A percentile compares a stretch with the other conserved stretches of the same genome.
Conservation (phyloP, 192 early-diverging fungal genomes). For the Linnemannia schmuckeri region DNA sequence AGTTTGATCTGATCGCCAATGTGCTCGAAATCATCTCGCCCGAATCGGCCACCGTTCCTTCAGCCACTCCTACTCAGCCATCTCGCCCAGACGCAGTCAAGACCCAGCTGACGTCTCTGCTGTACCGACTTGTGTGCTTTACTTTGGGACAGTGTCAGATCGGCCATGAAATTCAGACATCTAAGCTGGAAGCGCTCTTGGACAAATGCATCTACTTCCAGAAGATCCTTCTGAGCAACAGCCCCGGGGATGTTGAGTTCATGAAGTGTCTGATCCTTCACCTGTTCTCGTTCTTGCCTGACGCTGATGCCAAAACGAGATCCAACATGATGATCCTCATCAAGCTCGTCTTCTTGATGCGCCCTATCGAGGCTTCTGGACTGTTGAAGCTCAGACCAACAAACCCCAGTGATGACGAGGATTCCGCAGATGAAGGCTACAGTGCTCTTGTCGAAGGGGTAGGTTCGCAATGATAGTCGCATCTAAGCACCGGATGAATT, state of each 20-base stretch:
- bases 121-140: constrained; percentile 69
- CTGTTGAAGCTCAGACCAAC: constrained; percentile 52
- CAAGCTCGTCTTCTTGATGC: constrained; percentile 49
- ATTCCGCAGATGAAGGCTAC: constrained; percentile 48
- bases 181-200: constrained; percentile 57
- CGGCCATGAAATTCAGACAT: constrained; percentile 58
- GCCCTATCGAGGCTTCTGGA: constrained; percentile 41
- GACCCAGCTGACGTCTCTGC: constrained; percentile 42
- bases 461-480: neutral
- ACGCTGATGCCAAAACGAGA: constrained; percentile 56
- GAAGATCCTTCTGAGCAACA: constrained; percentile 67
- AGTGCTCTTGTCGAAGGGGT: constrained; percentile 53
- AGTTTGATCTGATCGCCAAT: constrained; percentile 62
- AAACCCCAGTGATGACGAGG: constrained; percentile 50
- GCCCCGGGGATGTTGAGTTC: constrained; percentile 74
- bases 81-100: constrained; percentile 51
- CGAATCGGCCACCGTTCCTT: constrained; percentile 27
- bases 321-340: constrained; percentile 64
- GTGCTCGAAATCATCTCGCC: constrained; percentile 61
- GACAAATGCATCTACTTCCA: constrained; percentile 74
- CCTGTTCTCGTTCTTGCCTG: constrained; percentile 66
- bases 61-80: constrained; percentile 40
- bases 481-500: neutral
- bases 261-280: constrained; percentile 72
- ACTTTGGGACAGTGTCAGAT: constrained; percentile 58